Evolutionary conservation across 495 filamentous ascomycete genomes (phyloP).

Genomic region (Penicillium chermesinum): DNA sequence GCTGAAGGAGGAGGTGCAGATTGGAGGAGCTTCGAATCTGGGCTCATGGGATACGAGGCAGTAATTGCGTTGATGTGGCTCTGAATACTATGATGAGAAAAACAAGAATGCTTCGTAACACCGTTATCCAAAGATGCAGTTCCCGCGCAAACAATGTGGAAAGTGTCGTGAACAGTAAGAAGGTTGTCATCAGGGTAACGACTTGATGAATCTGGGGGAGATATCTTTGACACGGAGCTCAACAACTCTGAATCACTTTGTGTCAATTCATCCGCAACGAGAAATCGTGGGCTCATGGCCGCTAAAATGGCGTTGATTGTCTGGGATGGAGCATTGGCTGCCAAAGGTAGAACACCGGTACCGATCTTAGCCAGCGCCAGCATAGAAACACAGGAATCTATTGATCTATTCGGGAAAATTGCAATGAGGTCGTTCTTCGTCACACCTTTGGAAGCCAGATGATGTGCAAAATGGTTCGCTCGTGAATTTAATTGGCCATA

Average conservation of each 20-base stretch:
- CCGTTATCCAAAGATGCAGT: slow-evolving; percentile 66
- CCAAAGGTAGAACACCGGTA: slow-evolving; percentile 67
- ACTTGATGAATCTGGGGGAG: slow-evolving; percentile 28
- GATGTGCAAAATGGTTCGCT: slow-evolving; percentile 60
- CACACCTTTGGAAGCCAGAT: slow-evolving; percentile 44
- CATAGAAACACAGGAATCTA: slow-evolving; percentile 62
- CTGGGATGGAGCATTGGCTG: slow-evolving; percentile 55
- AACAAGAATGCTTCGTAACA: slow-evolving; percentile 61
- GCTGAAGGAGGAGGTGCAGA: slow-evolving; percentile 71
- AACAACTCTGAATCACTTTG: slow-evolving; percentile 7
- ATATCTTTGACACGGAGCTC: slow-evolving; percentile 18
- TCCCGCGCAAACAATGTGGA: slow-evolving; percentile 48
- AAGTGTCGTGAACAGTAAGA: slow-evolving; percentile 13
- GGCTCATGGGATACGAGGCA: slow-evolving; percentile 50
- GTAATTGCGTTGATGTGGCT: slow-evolving; percentile 60
- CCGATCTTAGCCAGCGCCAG: slow-evolving; percentile 68
- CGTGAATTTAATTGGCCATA: slow-evolving; percentile 57
- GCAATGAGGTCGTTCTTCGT: slow-evolving; percentile 52
- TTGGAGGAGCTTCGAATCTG: slow-evolving; percentile 55
- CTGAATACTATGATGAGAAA: slow-evolving; percentile 62
- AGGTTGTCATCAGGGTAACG: slow-evolving; percentile 26
- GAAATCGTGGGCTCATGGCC: slow-evolving; percentile 38
- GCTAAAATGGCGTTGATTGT: slow-evolving; percentile 51
- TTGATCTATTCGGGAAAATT: slow-evolving; percentile 66
- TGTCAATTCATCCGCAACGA: slow-evolving; percentile 40